Base-by-base conservation (phyloP, 1,284 basidiomycete species). In the Ganoderma lucidum region DNA sequence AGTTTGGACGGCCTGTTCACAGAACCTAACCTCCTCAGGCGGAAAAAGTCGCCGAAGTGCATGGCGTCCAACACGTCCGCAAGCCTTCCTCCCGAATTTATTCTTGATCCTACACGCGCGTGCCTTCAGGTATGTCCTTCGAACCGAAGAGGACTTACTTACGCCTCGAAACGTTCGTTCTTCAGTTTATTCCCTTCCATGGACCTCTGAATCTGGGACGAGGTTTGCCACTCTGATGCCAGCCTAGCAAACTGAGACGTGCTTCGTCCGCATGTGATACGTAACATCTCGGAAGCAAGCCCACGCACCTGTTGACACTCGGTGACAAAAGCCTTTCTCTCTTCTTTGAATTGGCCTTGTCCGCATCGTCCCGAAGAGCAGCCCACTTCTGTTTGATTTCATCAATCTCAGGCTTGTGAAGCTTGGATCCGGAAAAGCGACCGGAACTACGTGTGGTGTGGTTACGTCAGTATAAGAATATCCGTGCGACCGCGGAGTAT, bases 11-110 rank as follows among this genome's bases (percentile, higher is more conserved):
- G 10, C 12, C 55, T 60, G 32, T 41, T 39, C n/a, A 67, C 61
- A 23, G 23, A 2, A 12, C 35, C 35, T n/a, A 62, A 10, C 35
- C 58, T 63, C 28, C 32, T 58, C 6, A 42, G 42, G 28, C 30
- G 41, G 4, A n/a, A 19, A 2, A n/a, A 2, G 12, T 58, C 53
- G 10, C 6, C 19, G 6, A 32, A 2, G 17, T 15, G 15, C 63
- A 64, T 55, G 23, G 28, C 28, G 10, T 51, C 30, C 15, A 60
- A 35, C 28, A 63, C 67, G 6, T 68, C 67, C 15, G 30, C 63
- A 28, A 68, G 19, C 67, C 67, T 39, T 68, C 67, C 30, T 61
- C 45, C 6, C 62, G 63, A 1, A 68, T 45, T 55, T 64, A 2
- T 35, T n/a, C 10, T 42, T 28, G 41, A 68, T 39, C 1, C 67